phyloP scores from a whole-genome alignment of 148 eudicot species.

The Camellia lanceoleosa region DNA sequence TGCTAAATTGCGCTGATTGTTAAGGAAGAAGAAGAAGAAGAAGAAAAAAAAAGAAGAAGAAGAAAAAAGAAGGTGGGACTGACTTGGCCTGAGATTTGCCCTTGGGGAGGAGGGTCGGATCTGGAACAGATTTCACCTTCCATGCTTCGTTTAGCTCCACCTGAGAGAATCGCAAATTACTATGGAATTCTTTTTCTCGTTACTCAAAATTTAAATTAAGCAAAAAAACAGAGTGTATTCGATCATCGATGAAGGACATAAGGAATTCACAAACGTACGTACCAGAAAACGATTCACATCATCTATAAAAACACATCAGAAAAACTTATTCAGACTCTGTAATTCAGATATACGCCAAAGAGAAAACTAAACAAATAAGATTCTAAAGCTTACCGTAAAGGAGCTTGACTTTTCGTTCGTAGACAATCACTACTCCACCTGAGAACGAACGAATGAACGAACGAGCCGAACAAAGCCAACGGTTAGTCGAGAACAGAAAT shows the following conservation, averaged over 20 bases:
- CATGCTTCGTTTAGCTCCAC: slow-evolving; percentile 84
- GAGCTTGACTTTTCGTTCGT: slow-evolving; percentile 83
- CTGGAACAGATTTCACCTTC: slow-evolving; percentile 66
- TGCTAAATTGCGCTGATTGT: no score
- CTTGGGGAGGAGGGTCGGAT: slow-evolving; percentile 83
- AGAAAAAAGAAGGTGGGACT: slow-evolving; percentile 25
- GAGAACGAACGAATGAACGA: background rate
- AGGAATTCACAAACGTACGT: background rate
- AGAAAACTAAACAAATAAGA: background rate
- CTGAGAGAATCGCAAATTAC: slow-evolving; percentile 29
- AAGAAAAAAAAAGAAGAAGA: no score
- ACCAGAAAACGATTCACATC: slow-evolving; percentile 94
- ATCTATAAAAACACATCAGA: slow-evolving; percentile 41
- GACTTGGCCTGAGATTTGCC: slow-evolving; percentile 86
- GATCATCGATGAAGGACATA: background rate
- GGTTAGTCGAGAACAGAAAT: background rate
- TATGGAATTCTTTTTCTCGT: background rate
- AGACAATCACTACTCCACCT: slow-evolving; percentile 97
- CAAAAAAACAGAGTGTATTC: background rate
- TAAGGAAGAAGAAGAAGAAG: background rate
- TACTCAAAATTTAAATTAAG: background rate
- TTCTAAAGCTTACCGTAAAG: slow-evolving; percentile 52
- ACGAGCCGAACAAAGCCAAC: slow-evolving; percentile 3
- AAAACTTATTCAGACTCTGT: background rate
- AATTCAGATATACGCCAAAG: background rate